Base-by-base conservation (phyloP, 345 rosid species). In the Draba incana region DNA sequence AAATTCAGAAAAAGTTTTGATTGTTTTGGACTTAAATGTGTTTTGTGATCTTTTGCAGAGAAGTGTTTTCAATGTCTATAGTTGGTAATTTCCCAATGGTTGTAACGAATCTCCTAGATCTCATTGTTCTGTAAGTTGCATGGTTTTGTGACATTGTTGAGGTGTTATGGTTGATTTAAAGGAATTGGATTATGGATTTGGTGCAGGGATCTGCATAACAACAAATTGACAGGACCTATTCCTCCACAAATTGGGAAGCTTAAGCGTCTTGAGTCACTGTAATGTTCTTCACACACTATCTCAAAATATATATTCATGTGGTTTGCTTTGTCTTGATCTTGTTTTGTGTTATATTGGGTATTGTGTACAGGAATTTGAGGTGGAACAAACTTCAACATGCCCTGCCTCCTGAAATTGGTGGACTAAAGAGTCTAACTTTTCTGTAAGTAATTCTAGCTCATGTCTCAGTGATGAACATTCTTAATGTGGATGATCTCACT, bases 151-250 rank as follows among this genome's bases (percentile, higher is more conserved):
- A 20, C 10, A 20, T 56, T 56, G 23, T 54, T 30, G 10, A 61
- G 14, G 14, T 11, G 38, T 35, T 49, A 10, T 62, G 59, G 8
- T 64, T 15, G 20, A 46, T 46, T 14, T 14, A 24, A 53, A 53
- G 14, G 55, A 45, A 63, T 57, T 48, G 54, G 64, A 56, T 20
- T 57, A 1, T 72, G 69, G 33, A 53, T 62, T 45, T 45, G 23
- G 30, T 33, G 8, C 81, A 87, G 90, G 84, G 98, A 92, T 82
- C 79, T 92, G 23, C 96, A 89, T 65, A 89, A 84, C 62, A 92
- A 92, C 89, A 92, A 92, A 75, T 71, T 89, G 80, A 86, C 86
- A 1, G 97, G 97, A n/a, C 92, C 92, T 35, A 81, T 88, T 73
- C 93, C 96, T 55, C 82, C 91, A 8, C 88, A 86, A 78, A 91